Percentiles rank a stretch among this genome's conserved stretches.
Conservation (phyloP, 805 yeast genomes). For the Saccharomycopsis selenospora region DNA sequence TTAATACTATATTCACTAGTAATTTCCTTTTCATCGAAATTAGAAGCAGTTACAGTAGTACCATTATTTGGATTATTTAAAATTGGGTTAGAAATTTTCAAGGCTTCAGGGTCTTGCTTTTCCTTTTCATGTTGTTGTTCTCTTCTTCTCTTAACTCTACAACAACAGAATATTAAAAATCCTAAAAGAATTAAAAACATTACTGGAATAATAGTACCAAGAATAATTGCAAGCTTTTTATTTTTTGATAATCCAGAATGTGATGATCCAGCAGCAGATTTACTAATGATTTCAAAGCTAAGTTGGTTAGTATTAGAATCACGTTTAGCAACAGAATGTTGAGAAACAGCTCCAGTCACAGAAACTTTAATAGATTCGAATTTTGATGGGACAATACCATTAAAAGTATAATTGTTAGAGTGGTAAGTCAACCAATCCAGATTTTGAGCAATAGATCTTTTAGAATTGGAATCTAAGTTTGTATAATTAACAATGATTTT, state of each 20-base stretch:
- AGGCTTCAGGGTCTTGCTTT: conserved; percentile 28
- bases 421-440: conserved; percentile 59
- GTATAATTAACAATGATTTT: conserved; percentile 38
- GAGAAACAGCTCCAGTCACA: conserved; percentile 35
- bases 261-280: conserved; percentile 31
- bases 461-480: conserved; percentile 25
- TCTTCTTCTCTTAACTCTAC: conserved; percentile 45
- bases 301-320: background rate
- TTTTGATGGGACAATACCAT: conserved; percentile 56
- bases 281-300: conserved; percentile 20
- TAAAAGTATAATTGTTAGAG: conserved; percentile 51
- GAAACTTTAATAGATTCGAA: conserved; percentile 36
- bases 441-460: background rate
- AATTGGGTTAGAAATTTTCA: conserved; percentile 35
- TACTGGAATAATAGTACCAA: conserved; percentile 80
- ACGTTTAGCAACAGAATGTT: background rate
- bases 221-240: conserved; percentile 76
- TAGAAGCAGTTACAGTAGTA: conserved; percentile 13
- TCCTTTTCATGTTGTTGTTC: conserved; percentile 29
- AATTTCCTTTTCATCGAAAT: too few species aligned
- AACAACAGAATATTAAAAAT: conserved; percentile 47
- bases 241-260: conserved; percentile 28
- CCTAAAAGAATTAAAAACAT: conserved; percentile 43
- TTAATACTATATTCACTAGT: too few species aligned
- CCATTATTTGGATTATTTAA: conserved; percentile 28